phyloP scores from a whole-genome alignment of 805 yeast species.

The Tetrapisispora taiwanensis region DNA sequence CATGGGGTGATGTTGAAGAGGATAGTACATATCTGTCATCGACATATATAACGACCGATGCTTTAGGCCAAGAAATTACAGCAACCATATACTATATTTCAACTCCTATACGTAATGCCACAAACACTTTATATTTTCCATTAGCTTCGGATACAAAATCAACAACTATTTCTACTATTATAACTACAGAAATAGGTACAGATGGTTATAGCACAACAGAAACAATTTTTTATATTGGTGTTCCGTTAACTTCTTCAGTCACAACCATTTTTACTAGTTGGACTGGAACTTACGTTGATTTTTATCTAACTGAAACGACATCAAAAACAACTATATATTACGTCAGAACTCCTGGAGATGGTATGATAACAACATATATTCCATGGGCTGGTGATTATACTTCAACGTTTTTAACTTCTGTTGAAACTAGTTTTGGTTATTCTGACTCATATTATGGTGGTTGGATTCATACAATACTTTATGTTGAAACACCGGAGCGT shows the following conservation, averaged over 20 bases:
- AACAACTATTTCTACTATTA: slow-evolving; percentile 1
- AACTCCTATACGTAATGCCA: neutral
- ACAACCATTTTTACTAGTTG: neutral
- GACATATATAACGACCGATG: neutral
- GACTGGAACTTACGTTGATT: neutral
- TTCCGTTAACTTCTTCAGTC: neutral
- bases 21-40: neutral
- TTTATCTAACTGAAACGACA: neutral
- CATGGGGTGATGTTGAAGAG: neutral
- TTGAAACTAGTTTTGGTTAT: neutral
- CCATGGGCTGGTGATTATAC: neutral
- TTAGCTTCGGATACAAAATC: slow-evolving; percentile 3
- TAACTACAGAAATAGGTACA: neutral
- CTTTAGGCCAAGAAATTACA: neutral
- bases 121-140: neutral
- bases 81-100: neutral
- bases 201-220: slow-evolving; percentile 1
- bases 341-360: neutral
- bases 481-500: neutral
- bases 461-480: neutral
- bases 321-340: neutral
- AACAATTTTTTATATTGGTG: neutral
- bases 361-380: neutral
- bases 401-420: neutral
- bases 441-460: neutral